Percentiles rank a stretch among this genome's conserved stretches.
phyloP scores from a whole-genome alignment of 2,329 filamentous ascomycete genomes.

The Amylocarpus encephaloides region DNA sequence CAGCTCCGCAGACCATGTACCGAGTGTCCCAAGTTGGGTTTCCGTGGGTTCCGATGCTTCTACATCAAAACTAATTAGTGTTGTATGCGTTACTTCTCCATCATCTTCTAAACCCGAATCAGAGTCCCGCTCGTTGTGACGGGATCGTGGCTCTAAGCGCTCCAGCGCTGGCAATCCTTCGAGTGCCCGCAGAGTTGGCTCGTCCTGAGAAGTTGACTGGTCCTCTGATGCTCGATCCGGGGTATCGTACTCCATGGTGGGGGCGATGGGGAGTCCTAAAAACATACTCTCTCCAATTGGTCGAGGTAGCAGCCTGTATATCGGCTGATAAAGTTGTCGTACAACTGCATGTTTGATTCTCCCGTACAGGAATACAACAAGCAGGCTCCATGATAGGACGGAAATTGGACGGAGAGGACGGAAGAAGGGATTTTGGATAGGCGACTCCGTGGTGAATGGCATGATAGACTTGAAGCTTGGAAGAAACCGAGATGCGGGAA shows the following conservation, averaged over 20 bases:
- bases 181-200: constrained; percentile 27
- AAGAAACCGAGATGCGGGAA: constrained; percentile 18
- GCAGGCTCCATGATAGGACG: constrained; percentile 18
- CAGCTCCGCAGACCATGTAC: constrained; percentile 32
- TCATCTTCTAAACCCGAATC: constrained; percentile 29
- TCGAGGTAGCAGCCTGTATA: constrained; percentile 28
- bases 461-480: constrained; percentile 25
- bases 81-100: constrained; percentile 26
- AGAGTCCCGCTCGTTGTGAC: constrained; percentile 13
- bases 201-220: constrained; percentile 16
- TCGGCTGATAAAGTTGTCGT: constrained; percentile 23
- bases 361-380: constrained; percentile 21
- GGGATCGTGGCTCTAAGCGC: constrained; percentile 10
- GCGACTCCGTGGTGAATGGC: constrained; percentile 26
- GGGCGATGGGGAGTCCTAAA: constrained; percentile 15
- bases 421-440: constrained; percentile 18
- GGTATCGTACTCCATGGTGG: constrained; percentile 21
- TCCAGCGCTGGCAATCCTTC: constrained; percentile 26
- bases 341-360: constrained; percentile 22
- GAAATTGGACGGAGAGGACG: constrained; percentile 8
- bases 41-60: constrained; percentile 26
- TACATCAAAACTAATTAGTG: constrained; percentile 32
- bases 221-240: constrained; percentile 16
- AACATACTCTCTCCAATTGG: constrained; percentile 28
- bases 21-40: constrained; percentile 9